Percentiles rank a stretch among this genome's conserved stretches.
Conservation (phyloP, 495 filamentous ascomycete genomes). For the Polyplosphaeria fusca region DNA sequence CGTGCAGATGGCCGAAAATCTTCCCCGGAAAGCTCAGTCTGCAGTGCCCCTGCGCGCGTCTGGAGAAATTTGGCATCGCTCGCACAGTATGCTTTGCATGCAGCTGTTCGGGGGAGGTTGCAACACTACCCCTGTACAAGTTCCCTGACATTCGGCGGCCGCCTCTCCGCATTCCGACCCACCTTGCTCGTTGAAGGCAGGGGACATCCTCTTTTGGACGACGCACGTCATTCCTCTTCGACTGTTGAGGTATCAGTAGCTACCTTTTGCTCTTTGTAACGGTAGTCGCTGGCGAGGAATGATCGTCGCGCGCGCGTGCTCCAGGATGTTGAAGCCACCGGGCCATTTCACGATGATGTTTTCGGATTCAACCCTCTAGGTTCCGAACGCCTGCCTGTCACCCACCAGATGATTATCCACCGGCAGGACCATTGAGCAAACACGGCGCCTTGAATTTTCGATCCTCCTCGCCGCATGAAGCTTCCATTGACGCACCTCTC, state of each 20-base stretch:
- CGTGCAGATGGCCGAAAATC: slow-evolving; percentile 11
- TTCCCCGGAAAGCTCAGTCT: slow-evolving; percentile 20
- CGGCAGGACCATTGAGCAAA: neutral
- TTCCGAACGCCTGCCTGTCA: too few species aligned
- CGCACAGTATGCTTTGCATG: slow-evolving; percentile 30
- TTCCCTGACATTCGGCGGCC: slow-evolving; percentile 1
- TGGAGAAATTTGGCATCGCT: slow-evolving; percentile 13
- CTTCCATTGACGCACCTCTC: neutral
- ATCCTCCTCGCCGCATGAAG: slow-evolving; percentile 6
- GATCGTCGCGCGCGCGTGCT: neutral
- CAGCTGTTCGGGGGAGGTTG: slow-evolving; percentile 21
- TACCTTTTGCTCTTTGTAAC: slow-evolving; percentile 1
- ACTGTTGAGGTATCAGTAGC: neutral
- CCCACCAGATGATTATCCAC: neutral
- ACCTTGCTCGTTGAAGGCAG: neutral
- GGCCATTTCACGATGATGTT: too few species aligned
- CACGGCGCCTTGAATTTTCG: neutral
- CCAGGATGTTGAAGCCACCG: too few species aligned
- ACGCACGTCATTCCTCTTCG: neutral
- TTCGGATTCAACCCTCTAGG: too few species aligned
- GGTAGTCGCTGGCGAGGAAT: neutral
- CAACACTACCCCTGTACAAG: slow-evolving; percentile 10
- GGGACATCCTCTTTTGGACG: neutral
- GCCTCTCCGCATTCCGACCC: slow-evolving; percentile 21
- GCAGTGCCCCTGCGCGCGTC: slow-evolving; percentile 9